Base-by-base conservation (phyloP, 768 basidiomycete genomes). In the Lentinula lateritia region DNA sequence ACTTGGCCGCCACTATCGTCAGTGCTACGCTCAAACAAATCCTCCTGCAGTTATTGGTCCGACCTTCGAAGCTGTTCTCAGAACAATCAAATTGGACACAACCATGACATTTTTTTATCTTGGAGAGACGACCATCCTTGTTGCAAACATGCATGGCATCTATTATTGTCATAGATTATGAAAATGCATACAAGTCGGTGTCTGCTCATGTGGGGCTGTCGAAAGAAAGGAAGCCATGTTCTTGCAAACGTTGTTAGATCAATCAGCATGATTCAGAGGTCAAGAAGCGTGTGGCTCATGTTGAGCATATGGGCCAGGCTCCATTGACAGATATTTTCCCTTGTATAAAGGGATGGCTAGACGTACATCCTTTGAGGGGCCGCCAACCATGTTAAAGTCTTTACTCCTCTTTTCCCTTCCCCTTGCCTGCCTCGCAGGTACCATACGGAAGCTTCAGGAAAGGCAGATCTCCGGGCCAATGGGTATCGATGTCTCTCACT, bases 401-500 rank as follows among this genome's bases (percentile, higher is more conserved):
- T 13, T 60, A 5, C n/a, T 54, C 18, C 38, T 41, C 42, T 52
- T 63, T 16, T 42, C 45, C n/a, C 43, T 60, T 58, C 34, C 50
- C 23, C n/a, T 18, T 32, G 34, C 61, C 5, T 46, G 50, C 50
- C 57, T 67, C 34, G 59, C 67, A 12, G 28, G 64, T 6, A 43
- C 61, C 50, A 66, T 69, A n/a, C 15, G 3, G 18, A 10, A 53
- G 61, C 63, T 69, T 20, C 66, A 66, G 20, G 71, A 75, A 64
- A 78, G 78, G 12, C 56, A 58, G 28, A 6, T 58, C 6, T 74
- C 79, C 6, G 48, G 69, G 8, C 81, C 79, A 42, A 66, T 74
- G 58, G 85, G 84, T 16, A 81, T 85, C 52, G 85, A 87, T 62
- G 80, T 87, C 61, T 85, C 85, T 10, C 54, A 67, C 66, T 80